These are phyloP conservation scores for Lipomyces lipofer DNA, from an alignment of 805 yeast species.

Conservation along the genomic window DNA sequence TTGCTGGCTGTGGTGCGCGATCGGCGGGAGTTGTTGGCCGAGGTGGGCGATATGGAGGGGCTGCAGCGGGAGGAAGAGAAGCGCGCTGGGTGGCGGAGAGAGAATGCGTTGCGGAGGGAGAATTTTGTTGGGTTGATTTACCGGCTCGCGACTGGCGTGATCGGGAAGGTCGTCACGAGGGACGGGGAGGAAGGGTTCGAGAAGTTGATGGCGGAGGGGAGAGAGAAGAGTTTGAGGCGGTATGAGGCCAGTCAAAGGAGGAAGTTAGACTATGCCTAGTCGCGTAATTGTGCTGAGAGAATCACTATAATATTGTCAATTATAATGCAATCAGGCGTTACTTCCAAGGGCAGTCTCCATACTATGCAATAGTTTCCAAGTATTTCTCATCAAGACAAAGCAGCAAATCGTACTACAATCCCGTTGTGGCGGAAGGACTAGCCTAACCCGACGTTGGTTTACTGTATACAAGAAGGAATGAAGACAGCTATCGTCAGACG, in stretches of 20 bases:
- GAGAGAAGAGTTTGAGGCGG: slow-evolving; percentile 6
- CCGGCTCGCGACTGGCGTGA: slow-evolving; percentile 48
- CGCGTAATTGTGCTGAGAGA: too few relatives aligned
- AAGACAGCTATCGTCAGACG: too few relatives aligned
- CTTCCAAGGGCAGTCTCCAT: too few relatives aligned
- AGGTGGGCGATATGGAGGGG: slow-evolving; percentile 46
- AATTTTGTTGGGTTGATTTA: slow-evolving; percentile 55
- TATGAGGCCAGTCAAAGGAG: slow-evolving; percentile 1
- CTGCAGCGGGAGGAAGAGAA: slow-evolving; percentile 47
- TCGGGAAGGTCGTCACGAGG: slow-evolving; percentile 30
- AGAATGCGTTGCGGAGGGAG: slow-evolving; percentile 55
- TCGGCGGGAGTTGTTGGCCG: slow-evolving; percentile 44
- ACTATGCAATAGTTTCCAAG: too few relatives aligned
- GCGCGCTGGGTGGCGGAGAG: slow-evolving; percentile 54
- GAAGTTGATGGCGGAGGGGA: slow-evolving; percentile 11
- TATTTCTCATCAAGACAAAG: too few relatives aligned
- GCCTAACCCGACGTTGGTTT: too few relatives aligned
- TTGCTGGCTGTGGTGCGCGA: slow-evolving; percentile 56
- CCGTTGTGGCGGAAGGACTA: too few relatives aligned
- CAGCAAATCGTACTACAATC: too few relatives aligned
- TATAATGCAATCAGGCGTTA: too few relatives aligned
- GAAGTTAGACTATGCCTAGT: not conserved
- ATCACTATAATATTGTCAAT: too few relatives aligned
- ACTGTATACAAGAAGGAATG: too few relatives aligned
- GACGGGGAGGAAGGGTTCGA: slow-evolving; percentile 47